phyloP scores from a whole-genome alignment of 495 filamentous ascomycete genomes.

The Talaromyces adpressus region DNA sequence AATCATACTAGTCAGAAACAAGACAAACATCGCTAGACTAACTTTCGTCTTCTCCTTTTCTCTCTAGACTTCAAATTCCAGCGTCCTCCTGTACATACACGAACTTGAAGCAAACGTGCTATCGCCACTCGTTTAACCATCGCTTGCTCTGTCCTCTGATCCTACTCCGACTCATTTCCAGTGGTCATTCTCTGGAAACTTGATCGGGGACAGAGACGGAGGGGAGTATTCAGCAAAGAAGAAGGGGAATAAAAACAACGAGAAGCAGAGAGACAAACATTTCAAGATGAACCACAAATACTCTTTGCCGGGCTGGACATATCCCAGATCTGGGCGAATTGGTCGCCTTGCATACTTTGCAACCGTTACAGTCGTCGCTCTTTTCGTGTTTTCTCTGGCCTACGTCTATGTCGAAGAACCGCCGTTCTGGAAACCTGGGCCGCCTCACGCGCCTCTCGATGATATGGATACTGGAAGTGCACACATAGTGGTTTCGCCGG shows the following conservation, averaged over 20 bases:
- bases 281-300: conserved; percentile 6
- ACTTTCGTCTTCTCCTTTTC: conserved; percentile 1
- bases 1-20: conserved; percentile 1
- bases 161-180: background rate
- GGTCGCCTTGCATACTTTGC: conserved; percentile 7
- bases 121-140: conserved; percentile 1
- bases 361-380: background rate
- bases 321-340: conserved; percentile 4
- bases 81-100: background rate
- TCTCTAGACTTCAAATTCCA: background rate
- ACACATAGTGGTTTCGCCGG: background rate
- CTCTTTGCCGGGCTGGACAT: conserved; percentile 5
- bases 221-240: background rate
- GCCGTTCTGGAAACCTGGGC: conserved; percentile 3
- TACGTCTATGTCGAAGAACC: conserved; percentile 9
- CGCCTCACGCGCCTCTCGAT: background rate
- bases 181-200: background rate
- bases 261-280: background rate
- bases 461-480: background rate
- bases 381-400: conserved; percentile 7
- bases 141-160: background rate
- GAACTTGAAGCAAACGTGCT: background rate
- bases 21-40: background rate
- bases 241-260: conserved; percentile 23
- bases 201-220: background rate